Evolutionary conservation across 1,284 basidiomycete species (phyloP), one percentile per base, ranked within the genome.

Genomic region (Cryptococcus sp.): DNA sequence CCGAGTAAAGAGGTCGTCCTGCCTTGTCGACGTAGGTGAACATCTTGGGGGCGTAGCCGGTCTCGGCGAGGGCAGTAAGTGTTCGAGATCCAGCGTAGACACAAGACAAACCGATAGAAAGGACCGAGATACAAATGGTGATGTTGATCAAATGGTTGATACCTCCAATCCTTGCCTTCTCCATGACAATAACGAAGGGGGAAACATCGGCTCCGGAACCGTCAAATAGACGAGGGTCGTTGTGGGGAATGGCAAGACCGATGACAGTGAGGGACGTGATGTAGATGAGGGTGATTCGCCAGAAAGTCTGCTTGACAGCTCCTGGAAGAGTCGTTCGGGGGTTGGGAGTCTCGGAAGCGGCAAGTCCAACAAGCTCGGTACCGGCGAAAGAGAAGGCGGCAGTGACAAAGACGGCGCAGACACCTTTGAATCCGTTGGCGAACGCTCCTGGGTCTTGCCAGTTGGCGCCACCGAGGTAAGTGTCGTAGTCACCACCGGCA

Each of bases 291-390:
- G 76, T 72, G 54, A 80, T 75, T 58, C 78, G 77, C 64, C 62
- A 67, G 57, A 67, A 64, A n/a, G 67, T 67, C 48, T 61, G 61
- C 69, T 79, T 79, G 67, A 77, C 74, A 40, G 79, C 79, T 44
- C 69, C 70, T 7, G 78, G 78, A 46, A 80, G 68, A 41, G 73
- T 70, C 60, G 75, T 76, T 49, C 77, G 66, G 7, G 78, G 77
- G 65, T 79, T 76, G 51, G 69, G 68, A 2, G 78, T 78, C 63
- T 90, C 88, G 32, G 84, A 86, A 34, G 88, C 88, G 50, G 89
- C 80, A 73, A 91, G 84, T 34, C 88, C 89, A 40, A 92, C 86
- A 57, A 92, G 86, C 72, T 93, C 91, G 9, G 88, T 90, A 46
- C 83, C 81, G 56, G 84, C 83, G 77, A 85, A 91, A 11, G 85